Percentiles rank a stretch among this genome's conserved stretches.
Conservation (phyloP, 1,139 yeast species). For the Lodderomyces beijingensis region DNA sequence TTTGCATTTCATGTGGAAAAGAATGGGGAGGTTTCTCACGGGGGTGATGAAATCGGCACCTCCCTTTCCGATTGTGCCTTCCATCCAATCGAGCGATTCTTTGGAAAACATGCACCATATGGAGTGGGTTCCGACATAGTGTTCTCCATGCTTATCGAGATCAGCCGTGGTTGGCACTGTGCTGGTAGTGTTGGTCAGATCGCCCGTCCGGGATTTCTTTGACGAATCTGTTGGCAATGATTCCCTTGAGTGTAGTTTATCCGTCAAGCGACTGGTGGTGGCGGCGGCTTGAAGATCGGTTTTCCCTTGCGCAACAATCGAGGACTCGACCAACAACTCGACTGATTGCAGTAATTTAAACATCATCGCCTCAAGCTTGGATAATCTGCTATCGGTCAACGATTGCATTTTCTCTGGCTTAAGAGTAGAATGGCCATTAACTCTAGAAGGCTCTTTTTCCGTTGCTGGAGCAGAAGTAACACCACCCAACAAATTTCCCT, state of each 20-base stretch:
- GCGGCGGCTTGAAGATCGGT: too few species aligned
- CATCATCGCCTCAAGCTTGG: slow-evolving; percentile 22
- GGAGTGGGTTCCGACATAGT: slow-evolving; percentile 37
- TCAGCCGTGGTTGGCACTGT: neutral
- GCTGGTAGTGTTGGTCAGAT: neutral
- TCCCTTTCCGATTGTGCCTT: slow-evolving; percentile 21
- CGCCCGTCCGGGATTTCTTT: neutral
- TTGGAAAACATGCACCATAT: slow-evolving; percentile 33
- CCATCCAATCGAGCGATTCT: slow-evolving; percentile 34
- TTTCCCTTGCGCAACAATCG: neutral
- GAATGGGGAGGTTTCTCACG: slow-evolving; percentile 27
- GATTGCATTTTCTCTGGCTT: slow-evolving; percentile 7
- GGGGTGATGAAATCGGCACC: slow-evolving; percentile 23
- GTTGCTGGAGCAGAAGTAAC: too few species aligned
- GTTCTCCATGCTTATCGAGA: slow-evolving; percentile 12
- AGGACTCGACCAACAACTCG: slow-evolving; percentile 2
- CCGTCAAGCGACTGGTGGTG: too few species aligned
- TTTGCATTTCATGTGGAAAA: slow-evolving; percentile 20
- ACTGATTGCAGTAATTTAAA: slow-evolving; percentile 15
- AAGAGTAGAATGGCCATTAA: too few species aligned
- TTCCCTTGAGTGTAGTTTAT: too few species aligned
- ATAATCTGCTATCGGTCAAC: slow-evolving; percentile 20
- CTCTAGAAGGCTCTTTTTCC: too few species aligned
- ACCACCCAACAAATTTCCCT: neutral
- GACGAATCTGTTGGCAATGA: too few species aligned